Conservation (phyloP, 345 rosid genomes). For the Gossypium turneri region DNA sequence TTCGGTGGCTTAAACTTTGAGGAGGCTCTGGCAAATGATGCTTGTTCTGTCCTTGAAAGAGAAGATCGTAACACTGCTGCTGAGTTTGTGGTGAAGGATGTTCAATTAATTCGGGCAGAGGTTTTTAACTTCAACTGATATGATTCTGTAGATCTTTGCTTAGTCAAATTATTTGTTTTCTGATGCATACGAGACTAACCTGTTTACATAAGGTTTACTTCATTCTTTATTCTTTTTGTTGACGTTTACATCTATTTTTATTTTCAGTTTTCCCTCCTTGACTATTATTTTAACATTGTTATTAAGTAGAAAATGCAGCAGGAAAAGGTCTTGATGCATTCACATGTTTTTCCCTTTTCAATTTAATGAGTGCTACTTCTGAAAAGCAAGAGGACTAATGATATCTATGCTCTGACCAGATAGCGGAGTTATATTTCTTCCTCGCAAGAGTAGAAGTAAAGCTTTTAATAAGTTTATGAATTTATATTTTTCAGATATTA, state of each 20-base stretch:
- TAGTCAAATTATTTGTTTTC: background rate
- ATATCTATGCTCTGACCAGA: background rate
- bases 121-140: slow-evolving; percentile 31
- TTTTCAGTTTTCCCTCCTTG: background rate
- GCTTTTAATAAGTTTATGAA: background rate
- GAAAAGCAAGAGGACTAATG: background rate
- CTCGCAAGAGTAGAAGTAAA: background rate
- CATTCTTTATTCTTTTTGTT: background rate
- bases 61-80: slow-evolving; percentile 55
- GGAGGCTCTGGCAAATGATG: slow-evolving; percentile 58
- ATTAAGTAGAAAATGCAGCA: background rate
- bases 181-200: background rate
- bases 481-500: background rate
- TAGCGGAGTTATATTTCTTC: background rate
- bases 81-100: slow-evolving; percentile 65
- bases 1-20: slow-evolving; percentile 54
- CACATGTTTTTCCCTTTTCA: background rate
- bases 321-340: background rate
- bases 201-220: background rate
- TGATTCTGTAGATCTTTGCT: slow-evolving; percentile 4
- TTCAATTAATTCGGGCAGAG: slow-evolving; percentile 70
- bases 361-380: background rate
- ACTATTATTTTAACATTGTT: background rate
- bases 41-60: slow-evolving; percentile 59
- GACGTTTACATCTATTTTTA: background rate